Conservation (phyloP, 805 yeast genomes). For the Kodamaea kaohsiungensis region DNA sequence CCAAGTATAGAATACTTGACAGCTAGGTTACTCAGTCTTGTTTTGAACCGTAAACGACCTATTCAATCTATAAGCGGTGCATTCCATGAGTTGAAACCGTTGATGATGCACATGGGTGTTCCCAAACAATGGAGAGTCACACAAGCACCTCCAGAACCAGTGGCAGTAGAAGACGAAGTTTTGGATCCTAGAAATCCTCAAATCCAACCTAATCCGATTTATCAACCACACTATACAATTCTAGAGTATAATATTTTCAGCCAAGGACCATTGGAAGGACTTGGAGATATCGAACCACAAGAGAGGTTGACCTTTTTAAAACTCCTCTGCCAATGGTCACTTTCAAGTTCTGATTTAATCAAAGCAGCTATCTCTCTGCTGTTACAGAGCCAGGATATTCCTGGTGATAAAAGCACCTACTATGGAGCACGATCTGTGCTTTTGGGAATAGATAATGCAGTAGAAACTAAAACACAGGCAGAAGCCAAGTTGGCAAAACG, state of each 20-base stretch:
- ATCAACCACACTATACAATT: constrained; percentile 13
- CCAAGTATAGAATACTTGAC: constrained; percentile 35
- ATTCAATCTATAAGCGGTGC: constrained; percentile 27
- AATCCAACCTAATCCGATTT: constrained; percentile 12
- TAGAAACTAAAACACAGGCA: constrained; percentile 31
- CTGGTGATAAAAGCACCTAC: constrained; percentile 39
- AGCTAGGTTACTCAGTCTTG: constrained; percentile 31
- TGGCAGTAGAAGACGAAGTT: constrained; percentile 15
- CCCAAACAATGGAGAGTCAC: constrained; percentile 41
- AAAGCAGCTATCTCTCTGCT: constrained; percentile 25
- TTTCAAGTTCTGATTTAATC: constrained; percentile 32
- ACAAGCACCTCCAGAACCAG: constrained; percentile 10
- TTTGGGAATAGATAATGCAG: constrained; percentile 35
- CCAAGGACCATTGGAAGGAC: constrained; percentile 35
- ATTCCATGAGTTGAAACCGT: constrained; percentile 34
- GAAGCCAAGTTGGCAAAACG: constrained; percentile 32
- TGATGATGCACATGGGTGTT: constrained; percentile 28
- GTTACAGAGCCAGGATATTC: constrained; percentile 32
- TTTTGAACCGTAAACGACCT: constrained; percentile 37
- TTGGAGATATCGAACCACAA: constrained; percentile 31
- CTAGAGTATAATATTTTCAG: constrained; percentile 23
- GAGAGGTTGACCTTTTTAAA: constrained; percentile 41
- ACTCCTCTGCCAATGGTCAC: constrained; percentile 37
- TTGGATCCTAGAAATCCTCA: constrained; percentile 26
- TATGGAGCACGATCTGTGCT: constrained; percentile 37